Percentiles rank a stretch among this genome's conserved stretches.
These are phyloP conservation scores for Mycosphaerella sp. DNA, from an alignment of 2,329 filamentous ascomycete genomes.

Conservation along the genomic window DNA sequence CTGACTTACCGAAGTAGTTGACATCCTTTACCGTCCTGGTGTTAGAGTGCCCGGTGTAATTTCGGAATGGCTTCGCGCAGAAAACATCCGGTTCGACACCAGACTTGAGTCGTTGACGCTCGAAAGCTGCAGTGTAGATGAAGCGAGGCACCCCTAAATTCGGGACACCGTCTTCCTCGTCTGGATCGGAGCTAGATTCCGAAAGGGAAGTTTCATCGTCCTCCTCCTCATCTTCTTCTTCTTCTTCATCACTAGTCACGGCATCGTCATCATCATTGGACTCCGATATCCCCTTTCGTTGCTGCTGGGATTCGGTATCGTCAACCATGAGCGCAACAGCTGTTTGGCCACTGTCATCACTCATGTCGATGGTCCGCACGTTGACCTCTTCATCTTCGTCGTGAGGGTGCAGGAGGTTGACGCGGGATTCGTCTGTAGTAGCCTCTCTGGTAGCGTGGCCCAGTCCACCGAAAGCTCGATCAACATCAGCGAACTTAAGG, in stretches of 20 bases:
- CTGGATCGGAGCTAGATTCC: conserved; percentile 31
- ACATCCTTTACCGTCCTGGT: conserved; percentile 63
- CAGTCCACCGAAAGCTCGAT: conserved; percentile 57
- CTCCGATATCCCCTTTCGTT: conserved; percentile 22
- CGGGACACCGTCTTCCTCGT: conserved; percentile 34
- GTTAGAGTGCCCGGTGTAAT: conserved; percentile 60
- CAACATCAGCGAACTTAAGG: conserved; percentile 52
- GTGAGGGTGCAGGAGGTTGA: conserved; percentile 15
- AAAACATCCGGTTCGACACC: conserved; percentile 50
- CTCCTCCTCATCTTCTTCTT: conserved; percentile 19
- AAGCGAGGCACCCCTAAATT: conserved; percentile 29
- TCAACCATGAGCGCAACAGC: conserved; percentile 18
- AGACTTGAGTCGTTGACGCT: conserved; percentile 42
- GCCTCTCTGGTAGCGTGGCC: conserved; percentile 34
- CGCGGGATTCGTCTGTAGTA: conserved; percentile 16
- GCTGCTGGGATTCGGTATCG: neutral
- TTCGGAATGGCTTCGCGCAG: conserved; percentile 50
- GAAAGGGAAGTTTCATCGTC: conserved; percentile 23
- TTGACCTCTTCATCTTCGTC: conserved; percentile 15
- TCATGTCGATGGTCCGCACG: conserved; percentile 19
- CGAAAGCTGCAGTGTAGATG: conserved; percentile 46
- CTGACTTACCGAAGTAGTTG: conserved; percentile 55
- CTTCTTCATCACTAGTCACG: conserved; percentile 23
- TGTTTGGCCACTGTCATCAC: conserved; percentile 12
- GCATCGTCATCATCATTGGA: conserved; percentile 27